These are phyloP conservation scores for Gamarada debralockiae DNA, from an alignment of 495 filamentous ascomycete species.

Conservation along the genomic window DNA sequence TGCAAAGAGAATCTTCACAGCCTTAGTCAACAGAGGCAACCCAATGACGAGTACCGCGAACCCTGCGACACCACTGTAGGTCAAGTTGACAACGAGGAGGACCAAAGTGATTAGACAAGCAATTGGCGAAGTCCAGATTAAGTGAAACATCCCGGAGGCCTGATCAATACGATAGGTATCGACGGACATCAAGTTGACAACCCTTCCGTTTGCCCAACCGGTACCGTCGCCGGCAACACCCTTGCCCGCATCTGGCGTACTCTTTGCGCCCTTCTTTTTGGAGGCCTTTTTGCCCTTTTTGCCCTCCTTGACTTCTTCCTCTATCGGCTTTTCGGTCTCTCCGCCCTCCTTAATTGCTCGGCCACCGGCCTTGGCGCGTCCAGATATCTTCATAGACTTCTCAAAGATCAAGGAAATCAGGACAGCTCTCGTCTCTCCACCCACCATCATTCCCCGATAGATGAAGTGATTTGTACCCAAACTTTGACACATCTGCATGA, in stretches of 20 bases:
- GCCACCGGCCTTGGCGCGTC: slow-evolving; percentile 69
- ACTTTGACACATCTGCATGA: slow-evolving; percentile 72
- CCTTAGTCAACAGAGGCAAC: slow-evolving; percentile 67
- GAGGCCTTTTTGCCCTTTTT: slow-evolving; percentile 30
- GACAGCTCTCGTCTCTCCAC: slow-evolving; percentile 70
- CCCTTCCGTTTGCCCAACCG: slow-evolving; percentile 87
- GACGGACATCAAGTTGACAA: slow-evolving; percentile 89
- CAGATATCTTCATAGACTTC: slow-evolving; percentile 79
- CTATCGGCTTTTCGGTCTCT: slow-evolving; percentile 41
- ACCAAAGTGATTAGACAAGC: slow-evolving; percentile 72
- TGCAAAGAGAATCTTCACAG: slow-evolving; percentile 66
- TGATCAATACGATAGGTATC: slow-evolving; percentile 89
- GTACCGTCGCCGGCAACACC: slow-evolving; percentile 60
- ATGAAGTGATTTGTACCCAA: slow-evolving; percentile 77
- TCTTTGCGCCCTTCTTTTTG: slow-evolving; percentile 38
- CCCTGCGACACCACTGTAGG: slow-evolving; percentile 83
- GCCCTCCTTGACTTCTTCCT: slow-evolving; percentile 20
- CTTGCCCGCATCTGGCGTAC: slow-evolving; percentile 31
- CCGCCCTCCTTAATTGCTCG: slow-evolving; percentile 32
- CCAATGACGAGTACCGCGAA: slow-evolving; percentile 78
- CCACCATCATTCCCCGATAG: slow-evolving; percentile 76
- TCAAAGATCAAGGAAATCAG: slow-evolving; percentile 74
- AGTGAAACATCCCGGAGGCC: slow-evolving; percentile 81
- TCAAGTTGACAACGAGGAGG: slow-evolving; percentile 77
- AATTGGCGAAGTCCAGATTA: slow-evolving; percentile 83